Evolutionary conservation across 2,329 filamentous ascomycete species (phyloP).

Genomic region (Talaromyces funiculosus): DNA sequence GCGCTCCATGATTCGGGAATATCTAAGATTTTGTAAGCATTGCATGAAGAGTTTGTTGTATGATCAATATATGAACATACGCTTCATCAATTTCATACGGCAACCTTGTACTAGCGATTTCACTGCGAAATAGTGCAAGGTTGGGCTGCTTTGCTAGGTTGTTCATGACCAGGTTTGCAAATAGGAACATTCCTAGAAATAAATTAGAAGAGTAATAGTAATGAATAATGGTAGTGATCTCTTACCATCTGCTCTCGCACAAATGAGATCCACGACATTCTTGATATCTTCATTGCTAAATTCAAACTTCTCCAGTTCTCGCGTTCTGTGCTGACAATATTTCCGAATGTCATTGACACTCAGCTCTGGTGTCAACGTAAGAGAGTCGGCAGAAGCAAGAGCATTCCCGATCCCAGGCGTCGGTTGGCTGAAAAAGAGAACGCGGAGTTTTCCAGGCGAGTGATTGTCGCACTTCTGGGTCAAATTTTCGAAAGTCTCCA

Average conservation of each 20-base stretch:
- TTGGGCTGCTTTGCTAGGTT: background rate
- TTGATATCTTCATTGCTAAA: background rate
- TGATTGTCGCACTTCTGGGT: background rate
- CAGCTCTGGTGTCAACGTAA: background rate
- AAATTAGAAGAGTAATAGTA: background rate
- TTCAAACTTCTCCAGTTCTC: conserved; percentile 4
- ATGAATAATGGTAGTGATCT: background rate
- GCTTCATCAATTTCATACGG: background rate
- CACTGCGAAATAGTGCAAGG: background rate
- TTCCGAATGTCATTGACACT: conserved; percentile 1
- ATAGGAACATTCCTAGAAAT: conserved; percentile 6
- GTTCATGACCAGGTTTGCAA: conserved; percentile 6
- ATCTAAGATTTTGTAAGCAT: background rate
- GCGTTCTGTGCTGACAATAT: conserved; percentile 5
- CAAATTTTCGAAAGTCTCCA: background rate
- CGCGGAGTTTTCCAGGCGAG: background rate
- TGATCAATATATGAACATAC: background rate
- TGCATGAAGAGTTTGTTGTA: background rate
- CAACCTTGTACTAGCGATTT: background rate
- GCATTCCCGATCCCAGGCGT: background rate
- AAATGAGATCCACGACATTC: background rate
- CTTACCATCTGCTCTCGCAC: conserved; percentile 3
- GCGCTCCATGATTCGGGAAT: background rate
- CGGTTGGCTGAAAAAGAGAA: conserved; percentile 4
- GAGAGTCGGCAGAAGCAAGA: background rate